phyloP scores from a whole-genome alignment of 495 filamentous ascomycete species.

The Podospora pseudopauciseta region DNA sequence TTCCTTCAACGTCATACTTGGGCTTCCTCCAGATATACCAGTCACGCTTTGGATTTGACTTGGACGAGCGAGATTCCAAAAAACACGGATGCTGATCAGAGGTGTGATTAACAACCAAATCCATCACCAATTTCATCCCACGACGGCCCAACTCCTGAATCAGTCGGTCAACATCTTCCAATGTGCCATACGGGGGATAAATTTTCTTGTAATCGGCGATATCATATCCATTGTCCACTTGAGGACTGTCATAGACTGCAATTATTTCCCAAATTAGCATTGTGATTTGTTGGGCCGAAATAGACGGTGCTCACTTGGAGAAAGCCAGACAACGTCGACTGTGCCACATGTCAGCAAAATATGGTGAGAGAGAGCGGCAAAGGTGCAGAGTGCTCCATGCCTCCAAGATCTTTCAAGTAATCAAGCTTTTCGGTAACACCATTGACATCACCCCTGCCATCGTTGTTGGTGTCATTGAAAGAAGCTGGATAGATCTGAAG shows the following conservation, averaged over 20 bases:
- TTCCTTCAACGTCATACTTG: conserved; percentile 55
- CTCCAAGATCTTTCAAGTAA: conserved; percentile 59
- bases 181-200: conserved; percentile 57
- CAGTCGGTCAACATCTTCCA: conserved; percentile 60
- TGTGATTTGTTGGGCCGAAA: not conserved
- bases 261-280: not conserved
- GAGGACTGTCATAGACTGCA: conserved; percentile 57
- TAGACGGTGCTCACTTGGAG: conserved; percentile 37
- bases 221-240: conserved; percentile 56
- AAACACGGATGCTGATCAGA: conserved; percentile 77
- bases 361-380: not conserved
- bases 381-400: not conserved
- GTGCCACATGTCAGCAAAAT: not conserved
- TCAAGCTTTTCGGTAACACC: conserved; percentile 66
- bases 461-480: conserved; percentile 64
- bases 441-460: conserved; percentile 64
- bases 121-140: conserved; percentile 68
- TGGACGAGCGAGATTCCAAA: conserved; percentile 59
- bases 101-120: conserved; percentile 77
- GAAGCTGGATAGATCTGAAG: conserved; percentile 65
- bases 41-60: conserved; percentile 58
- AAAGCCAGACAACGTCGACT: conserved; percentile 65
- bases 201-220: conserved; percentile 62
- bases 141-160: conserved; percentile 54
- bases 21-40: conserved; percentile 72